Evolutionary conservation across 1,284 basidiomycete species (phyloP).

Genomic region (Pyrrhoderma lamaoense): DNA sequence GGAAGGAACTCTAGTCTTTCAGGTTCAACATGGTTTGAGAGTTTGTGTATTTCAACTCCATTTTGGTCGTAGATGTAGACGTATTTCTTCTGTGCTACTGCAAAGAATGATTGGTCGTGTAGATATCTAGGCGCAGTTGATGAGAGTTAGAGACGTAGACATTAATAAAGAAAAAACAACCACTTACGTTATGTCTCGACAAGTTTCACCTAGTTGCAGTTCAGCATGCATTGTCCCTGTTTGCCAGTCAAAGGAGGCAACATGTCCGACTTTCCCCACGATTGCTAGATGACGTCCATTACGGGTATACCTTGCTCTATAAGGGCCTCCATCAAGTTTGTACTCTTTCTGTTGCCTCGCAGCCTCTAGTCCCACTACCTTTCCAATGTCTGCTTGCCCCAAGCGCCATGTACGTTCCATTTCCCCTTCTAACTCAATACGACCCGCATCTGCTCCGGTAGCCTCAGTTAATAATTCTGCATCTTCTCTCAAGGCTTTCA

Average conservation of each 20-base stretch:
- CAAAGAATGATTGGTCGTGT: constrained; percentile 89
- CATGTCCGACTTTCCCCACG: constrained; percentile 77
- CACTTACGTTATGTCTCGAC: constrained; percentile 80
- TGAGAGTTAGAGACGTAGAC: too few relatives aligned
- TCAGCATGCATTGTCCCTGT: constrained; percentile 83
- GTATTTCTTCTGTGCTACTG: constrained; percentile 95
- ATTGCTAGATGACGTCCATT: constrained; percentile 89
- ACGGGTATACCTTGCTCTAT: constrained; percentile 77
- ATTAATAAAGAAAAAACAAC: constrained; percentile 23
- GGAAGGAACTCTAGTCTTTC: constrained; percentile 89
- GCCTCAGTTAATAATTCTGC: constrained; percentile 47
- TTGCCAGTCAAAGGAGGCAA: constrained; percentile 96
- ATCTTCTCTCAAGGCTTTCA: constrained; percentile 56
- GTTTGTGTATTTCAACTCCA: constrained; percentile 87
- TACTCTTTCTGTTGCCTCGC: constrained; percentile 74
- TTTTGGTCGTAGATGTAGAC: constrained; percentile 94
- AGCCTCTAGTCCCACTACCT: constrained; percentile 65
- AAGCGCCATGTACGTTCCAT: constrained; percentile 90
- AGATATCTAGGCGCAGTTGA: constrained; percentile 63
- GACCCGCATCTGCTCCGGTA: constrained; percentile 57
- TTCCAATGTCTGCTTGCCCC: constrained; percentile 72
- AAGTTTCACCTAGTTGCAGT: constrained; percentile 83
- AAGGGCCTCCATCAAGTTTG: constrained; percentile 82
- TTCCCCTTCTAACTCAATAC: constrained; percentile 65
- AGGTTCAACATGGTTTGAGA: constrained; percentile 84